Conservation (phyloP, 2,329 filamentous ascomycete species). For the Thielaviopsis punctulata region DNA sequence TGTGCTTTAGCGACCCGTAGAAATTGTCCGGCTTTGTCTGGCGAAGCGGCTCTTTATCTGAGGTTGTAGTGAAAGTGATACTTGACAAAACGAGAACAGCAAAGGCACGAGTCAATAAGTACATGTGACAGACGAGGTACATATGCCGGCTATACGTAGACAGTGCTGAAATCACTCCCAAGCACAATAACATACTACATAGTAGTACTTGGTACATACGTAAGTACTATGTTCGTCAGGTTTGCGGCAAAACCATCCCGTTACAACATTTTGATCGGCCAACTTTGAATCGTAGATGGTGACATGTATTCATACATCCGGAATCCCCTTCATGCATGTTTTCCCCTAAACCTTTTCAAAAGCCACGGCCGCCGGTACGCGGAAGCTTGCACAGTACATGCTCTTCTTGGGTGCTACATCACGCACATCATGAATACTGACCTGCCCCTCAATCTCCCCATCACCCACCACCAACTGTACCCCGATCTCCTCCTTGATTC, state of each 20-base stretch:
- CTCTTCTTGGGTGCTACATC: constrained; percentile 85
- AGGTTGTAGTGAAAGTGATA: too few species aligned
- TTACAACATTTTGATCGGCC: too few species aligned
- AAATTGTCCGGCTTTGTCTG: background rate
- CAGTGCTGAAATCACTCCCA: background rate
- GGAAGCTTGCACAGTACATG: constrained; percentile 93
- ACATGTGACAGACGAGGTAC: too few species aligned
- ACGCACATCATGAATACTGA: constrained; percentile 52
- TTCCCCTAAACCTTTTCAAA: constrained; percentile 33
- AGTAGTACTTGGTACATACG: background rate
- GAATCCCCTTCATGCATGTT: background rate
- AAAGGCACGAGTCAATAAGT: too few species aligned
- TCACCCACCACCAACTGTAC: constrained; percentile 26
- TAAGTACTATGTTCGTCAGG: background rate
- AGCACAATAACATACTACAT: background rate
- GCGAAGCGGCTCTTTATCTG: background rate
- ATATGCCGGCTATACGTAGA: too few species aligned
- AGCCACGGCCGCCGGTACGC: constrained; percentile 65
- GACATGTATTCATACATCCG: too few species aligned
- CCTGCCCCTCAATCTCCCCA: constrained; percentile 28
- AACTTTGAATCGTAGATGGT: too few species aligned
- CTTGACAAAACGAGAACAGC: too few species aligned
- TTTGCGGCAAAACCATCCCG: too few species aligned
- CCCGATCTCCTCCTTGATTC: constrained; percentile 24
- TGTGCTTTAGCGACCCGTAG: background rate